A percentile compares a stretch with the other conserved stretches of the same genome.
These are phyloP conservation scores for Cornus suecica DNA, from an alignment of 148 eudicot species.

Conservation along the genomic window DNA sequence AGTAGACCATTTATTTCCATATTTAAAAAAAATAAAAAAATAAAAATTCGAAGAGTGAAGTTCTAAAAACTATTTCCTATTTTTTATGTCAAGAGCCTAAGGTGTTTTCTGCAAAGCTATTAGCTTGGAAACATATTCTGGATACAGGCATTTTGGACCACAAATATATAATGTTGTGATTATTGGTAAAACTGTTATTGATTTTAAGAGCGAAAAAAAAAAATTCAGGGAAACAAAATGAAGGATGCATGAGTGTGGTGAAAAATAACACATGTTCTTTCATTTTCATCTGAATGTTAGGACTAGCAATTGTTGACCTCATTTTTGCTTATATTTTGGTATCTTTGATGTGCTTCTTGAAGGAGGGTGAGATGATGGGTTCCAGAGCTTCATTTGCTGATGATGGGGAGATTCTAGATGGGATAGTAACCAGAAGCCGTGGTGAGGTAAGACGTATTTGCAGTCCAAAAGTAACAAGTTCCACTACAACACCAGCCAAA, in stretches of 20 bases:
- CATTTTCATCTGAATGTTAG: neutral
- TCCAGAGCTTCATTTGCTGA: conserved; percentile 42
- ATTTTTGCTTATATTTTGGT: neutral
- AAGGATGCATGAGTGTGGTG: no score
- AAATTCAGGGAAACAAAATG: no score
- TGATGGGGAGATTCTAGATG: conserved; percentile 65
- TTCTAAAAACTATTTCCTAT: no score
- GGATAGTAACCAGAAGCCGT: conserved; percentile 72
- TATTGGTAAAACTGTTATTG: no score
- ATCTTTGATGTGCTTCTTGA: conserved; percentile 3
- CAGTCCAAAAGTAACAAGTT: conserved; percentile 72
- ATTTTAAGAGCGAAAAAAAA: no score
- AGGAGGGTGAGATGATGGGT: conserved; percentile 60
- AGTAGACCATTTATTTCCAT: neutral
- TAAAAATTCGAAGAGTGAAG: neutral
- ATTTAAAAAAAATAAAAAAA: no score
- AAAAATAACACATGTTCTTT: no score
- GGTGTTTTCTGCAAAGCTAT: no score
- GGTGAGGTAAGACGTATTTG: conserved; percentile 64
- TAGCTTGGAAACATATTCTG: no score
- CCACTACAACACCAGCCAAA: conserved; percentile 53
- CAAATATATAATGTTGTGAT: no score
- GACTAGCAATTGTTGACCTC: neutral
- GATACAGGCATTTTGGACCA: no score
- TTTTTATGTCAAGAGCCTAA: no score